Evolutionary conservation across 2,329 filamentous ascomycete species (phyloP), one percentile per base, ranked within the genome.

Genomic region (Fusarium veterinarium): DNA sequence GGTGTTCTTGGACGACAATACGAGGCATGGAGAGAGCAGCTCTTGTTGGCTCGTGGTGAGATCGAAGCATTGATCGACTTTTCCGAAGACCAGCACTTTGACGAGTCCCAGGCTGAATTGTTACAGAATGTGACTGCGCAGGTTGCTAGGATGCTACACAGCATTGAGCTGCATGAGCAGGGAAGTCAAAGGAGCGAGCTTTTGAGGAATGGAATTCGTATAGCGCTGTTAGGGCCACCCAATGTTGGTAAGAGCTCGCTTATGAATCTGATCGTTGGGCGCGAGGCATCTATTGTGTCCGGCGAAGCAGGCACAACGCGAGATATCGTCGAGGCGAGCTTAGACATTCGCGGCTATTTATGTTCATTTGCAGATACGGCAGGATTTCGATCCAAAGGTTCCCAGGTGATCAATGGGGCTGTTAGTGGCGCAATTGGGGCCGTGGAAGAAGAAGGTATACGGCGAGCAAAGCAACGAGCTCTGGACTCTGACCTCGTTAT

Each of bases 61-160:
- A 87, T 99, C 42, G 96, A 99, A 82, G 96, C 96, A 0, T 84
- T 99, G 74, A 98, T 99, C 69, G 96, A 99, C 82, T 99, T 99
- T 80, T 93, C 94, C 2, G 96, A 99, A 80, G 96, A 98, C 78
- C 95, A 99, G 82, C 93, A 98, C 83, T 97, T 99, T 78, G 95
- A 98, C 75, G 95, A 97, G 81, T 92, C 93, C 6, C 93, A 94
- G 1, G 83, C 87, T 1, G 88, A 93, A 61, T 86, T 98, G 28
- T 87, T 97, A 48, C 80, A 79, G 1, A 94, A 91, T 53, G 93
- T 98, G 35, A 88, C 90, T 3, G 75, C 73, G 1, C 90, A 95
- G 77, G 89, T 97, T 5, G 79, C 81, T 3, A 80, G 78, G 1
- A 88, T 98, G 62, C 84, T 90, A 60, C 79, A 80, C 35, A 87